Evolutionary conservation across 2,329 filamentous ascomycete species (phyloP), one percentile per base, ranked within the genome.

Genomic region (Cadophora luteo-olivacea): DNA sequence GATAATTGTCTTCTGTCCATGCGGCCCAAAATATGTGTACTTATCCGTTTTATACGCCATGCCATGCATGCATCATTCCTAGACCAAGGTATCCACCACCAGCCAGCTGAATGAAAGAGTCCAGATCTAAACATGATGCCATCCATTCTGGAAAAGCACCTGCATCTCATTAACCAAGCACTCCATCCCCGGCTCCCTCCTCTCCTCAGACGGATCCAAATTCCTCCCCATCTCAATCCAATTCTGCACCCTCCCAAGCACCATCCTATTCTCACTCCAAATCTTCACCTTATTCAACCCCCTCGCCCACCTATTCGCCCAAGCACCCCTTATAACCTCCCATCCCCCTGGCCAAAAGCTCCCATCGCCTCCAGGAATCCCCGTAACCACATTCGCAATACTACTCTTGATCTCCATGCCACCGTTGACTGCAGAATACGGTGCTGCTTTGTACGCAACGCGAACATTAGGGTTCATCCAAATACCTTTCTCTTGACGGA

Each of bases 401-500:
- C 45, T 70, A 69, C 64, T 52, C 49, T 60, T 67, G 5, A 70
- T 29, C 29, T 70, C 75, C 75, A 5, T 63, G 5, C 70, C 67
- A n/a, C 80, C 78, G 60, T 86, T 83, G 3, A 86, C 84, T 19
- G 79, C 78, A 12, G 81, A 77, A 75, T 89, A 90, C 1, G 87
- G 86, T 0, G 77, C 68, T 2, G 78, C 77, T 70, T 82, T 87
- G 75, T 92, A 93, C 1, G 84, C 89, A 5, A 93, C 91, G 9
- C 89, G 83, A 12, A 93, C 90, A 14, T 84, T 84, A 1, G 91
- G 89, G 76, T 93, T 93, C 49, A 93, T 76, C 77, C 84, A 93
- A 6, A 92, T 87, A 61, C 91, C 88, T 65, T 81, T 72, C 54
- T 73, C 64, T 9, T 22, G 24, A 2, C 67, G 58, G 9, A 74